phyloP scores from a whole-genome alignment of 1,139 yeast species.

The Casaregolazyma lundiana region DNA sequence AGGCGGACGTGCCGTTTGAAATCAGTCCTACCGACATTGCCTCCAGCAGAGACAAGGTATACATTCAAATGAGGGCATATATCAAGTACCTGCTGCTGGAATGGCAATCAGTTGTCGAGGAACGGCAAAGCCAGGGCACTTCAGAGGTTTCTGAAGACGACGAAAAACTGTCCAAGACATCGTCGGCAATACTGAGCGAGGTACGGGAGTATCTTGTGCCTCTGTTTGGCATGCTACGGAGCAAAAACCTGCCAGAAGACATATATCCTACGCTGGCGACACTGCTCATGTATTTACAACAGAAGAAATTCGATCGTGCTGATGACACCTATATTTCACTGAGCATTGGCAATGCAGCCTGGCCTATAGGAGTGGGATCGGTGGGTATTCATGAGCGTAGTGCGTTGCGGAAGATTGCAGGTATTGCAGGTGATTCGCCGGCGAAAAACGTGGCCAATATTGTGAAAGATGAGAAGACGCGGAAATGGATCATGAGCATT shows the following conservation, averaged over 20 bases:
- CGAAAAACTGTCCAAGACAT: constrained; percentile 15
- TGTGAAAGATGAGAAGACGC: constrained; percentile 69
- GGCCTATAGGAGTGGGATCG: constrained; percentile 85
- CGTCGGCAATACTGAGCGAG: constrained; percentile 39
- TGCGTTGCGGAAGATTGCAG: constrained; percentile 45
- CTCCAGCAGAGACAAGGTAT: constrained; percentile 35
- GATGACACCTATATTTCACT: constrained; percentile 68
- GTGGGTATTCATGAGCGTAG: constrained; percentile 78
- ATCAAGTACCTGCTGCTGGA: constrained; percentile 42
- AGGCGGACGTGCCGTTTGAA: constrained; percentile 24
- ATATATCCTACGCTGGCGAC: constrained; percentile 57
- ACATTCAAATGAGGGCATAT: constrained; percentile 44
- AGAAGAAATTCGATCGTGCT: constrained; percentile 49
- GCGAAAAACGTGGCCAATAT: constrained; percentile 53
- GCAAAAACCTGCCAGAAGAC: constrained; percentile 40
- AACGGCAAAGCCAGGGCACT: constrained; percentile 2
- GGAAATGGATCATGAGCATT: constrained; percentile 72
- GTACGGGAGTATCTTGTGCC: constrained; percentile 61
- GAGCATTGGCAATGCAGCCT: constrained; percentile 83
- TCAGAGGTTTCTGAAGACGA: constrained; percentile 15
- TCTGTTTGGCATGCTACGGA: constrained; percentile 55
- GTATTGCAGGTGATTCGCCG: constrained; percentile 25
- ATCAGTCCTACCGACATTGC: constrained; percentile 39
- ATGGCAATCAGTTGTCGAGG: constrained; percentile 40
- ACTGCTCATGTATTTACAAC: constrained; percentile 56